phyloP scores from a whole-genome alignment of 169 alveolate genomes.

The Amoebophrya sp. region DNA sequence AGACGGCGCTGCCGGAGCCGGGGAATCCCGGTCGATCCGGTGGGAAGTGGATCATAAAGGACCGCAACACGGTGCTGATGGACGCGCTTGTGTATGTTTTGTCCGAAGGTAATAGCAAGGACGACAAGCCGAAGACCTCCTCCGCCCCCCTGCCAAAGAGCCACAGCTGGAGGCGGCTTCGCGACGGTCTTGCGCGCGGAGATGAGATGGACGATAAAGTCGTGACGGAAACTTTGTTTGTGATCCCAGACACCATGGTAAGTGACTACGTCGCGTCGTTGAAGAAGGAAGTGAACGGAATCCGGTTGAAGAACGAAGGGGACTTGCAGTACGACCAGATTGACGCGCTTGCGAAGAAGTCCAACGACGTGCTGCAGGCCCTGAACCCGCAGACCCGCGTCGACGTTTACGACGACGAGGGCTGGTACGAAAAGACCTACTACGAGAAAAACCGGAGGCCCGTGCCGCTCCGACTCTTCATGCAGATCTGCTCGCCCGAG shows the following conservation, averaged over 20 bases:
- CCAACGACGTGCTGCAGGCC: background rate
- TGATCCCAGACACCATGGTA: background rate
- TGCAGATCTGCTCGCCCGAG: background rate
- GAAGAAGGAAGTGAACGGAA: background rate
- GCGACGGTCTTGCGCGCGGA: too few species aligned
- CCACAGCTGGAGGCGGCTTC: background rate
- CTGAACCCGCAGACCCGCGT: background rate
- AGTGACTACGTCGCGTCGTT: background rate
- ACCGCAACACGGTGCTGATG: background rate
- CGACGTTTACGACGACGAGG: background rate
- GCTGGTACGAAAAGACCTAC: too few species aligned
- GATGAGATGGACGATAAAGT: too few species aligned
- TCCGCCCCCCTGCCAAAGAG: background rate
- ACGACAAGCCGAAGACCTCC: background rate
- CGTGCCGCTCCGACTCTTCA: background rate
- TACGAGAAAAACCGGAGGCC: too few species aligned
- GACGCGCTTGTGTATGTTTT: too few species aligned
- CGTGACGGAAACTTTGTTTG: too few species aligned
- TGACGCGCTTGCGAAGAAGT: background rate
- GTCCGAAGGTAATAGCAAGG: background rate
- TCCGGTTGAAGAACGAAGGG: background rate
- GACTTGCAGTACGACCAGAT: background rate
- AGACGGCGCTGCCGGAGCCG: background rate
- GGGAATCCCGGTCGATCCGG: background rate
- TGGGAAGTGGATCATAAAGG: background rate